These are phyloP conservation scores for Xylariaceae sp. DNA, from an alignment of 2,329 filamentous ascomycete species.

Conservation along the genomic window DNA sequence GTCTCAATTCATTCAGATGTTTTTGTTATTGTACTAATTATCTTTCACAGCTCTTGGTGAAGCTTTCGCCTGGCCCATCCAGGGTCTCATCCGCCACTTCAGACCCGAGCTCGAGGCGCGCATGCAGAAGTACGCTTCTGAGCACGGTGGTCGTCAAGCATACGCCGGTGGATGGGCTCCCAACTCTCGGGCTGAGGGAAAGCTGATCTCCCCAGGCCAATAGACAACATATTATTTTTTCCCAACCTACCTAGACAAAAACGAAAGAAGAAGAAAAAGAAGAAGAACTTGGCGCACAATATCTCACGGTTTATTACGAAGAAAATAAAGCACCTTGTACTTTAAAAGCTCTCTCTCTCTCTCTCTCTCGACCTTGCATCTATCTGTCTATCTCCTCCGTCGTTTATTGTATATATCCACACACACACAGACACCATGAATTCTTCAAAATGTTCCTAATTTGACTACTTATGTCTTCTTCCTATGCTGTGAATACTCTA, in stretches of 20 bases:
- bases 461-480: neutral
- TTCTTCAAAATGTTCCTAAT: conserved; percentile 9
- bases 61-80: conserved; percentile 97
- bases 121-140: conserved; percentile 72
- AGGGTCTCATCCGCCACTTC: conserved; percentile 97
- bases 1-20: conserved; percentile 31
- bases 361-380: too few species aligned
- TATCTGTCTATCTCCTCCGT: conserved; percentile 5
- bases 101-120: conserved; percentile 89
- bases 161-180: conserved; percentile 86
- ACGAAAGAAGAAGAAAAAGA: too few species aligned
- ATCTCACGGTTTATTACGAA: conserved; percentile 13
- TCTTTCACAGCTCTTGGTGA: conserved; percentile 93
- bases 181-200: conserved; percentile 68
- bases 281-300: conserved; percentile 12
- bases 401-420: conserved; percentile 24
- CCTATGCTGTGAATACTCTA: neutral
- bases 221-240: conserved; percentile 42
- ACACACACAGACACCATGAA: conserved; percentile 1
- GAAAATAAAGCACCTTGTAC: conserved; percentile 16
- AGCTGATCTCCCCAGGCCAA: conserved; percentile 84
- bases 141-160: conserved; percentile 62
- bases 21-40: conserved; percentile 27
- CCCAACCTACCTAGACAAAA: conserved; percentile 8
- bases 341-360: neutral